Evolutionary conservation across 2,329 filamentous ascomycete genomes (phyloP), one percentile per base, ranked within the genome.

Genomic region (Chlorencoelia australis): DNA sequence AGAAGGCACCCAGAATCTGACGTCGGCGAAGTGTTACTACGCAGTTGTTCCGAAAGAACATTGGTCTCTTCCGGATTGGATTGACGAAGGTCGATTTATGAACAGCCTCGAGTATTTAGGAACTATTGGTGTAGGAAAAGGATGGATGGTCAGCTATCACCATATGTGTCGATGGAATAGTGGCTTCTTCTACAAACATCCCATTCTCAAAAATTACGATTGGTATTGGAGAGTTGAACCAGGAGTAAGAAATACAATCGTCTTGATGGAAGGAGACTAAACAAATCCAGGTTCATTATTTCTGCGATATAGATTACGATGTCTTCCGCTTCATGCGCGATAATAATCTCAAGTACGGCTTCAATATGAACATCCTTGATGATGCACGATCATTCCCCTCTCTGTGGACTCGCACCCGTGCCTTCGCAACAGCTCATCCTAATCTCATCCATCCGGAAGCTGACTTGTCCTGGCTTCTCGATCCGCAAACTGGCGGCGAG

Each of bases 141-240:
- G 89, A 35, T 89, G 94, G 64, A 94, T 86, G 19, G 66, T 93
- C 62, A 93, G 84, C 66, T 98, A 98, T 69, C 79, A 91, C 46
- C 91, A 98, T 69, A 98, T 96, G 91, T 98, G 91, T 64, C 84
- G 91, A 45, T 91, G 84, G 84, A 88, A 87, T 59, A 81, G 78
- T 44, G 84, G 83, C 38, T 68, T 84, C 53, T 89, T 93, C 65
- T 86, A 85, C 57, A 73, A 79, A 37, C 84, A 93, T 57, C 74
- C 79, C 0, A 76, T 79, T 2, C 69, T 93, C 30, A 63, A 71
- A 39, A 46, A 63, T 16, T 75, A 72, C 44, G 65, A 74, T 37
- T 78, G 67, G 64, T 76, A 73, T 52, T 75, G 71, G 72, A 65
- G 67, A 44, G 65, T 78, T 8, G 71, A 77, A 47, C 72, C 73